Evolutionary conservation across 805 yeast species (phyloP).

Genomic region (Zygosaccharomyces kombuchaensis): DNA sequence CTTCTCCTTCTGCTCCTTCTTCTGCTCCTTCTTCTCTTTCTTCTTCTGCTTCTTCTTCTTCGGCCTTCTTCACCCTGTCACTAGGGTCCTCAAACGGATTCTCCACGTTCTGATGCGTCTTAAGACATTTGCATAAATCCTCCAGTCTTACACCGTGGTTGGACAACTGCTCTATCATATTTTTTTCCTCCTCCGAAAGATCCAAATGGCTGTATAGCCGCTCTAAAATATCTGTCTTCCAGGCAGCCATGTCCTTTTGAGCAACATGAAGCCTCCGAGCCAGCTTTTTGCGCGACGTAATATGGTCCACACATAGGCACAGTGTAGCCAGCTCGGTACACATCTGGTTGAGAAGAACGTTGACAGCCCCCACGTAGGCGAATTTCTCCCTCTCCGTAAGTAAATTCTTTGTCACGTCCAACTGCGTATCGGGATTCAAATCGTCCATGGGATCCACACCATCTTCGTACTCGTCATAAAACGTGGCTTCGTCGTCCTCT

Average conservation of each 20-base stretch:
- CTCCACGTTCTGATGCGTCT: slow-evolving; percentile 45
- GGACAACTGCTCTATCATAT: slow-evolving; percentile 83
- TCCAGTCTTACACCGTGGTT: slow-evolving; percentile 72
- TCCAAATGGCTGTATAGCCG: slow-evolving; percentile 77
- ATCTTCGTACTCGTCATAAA: slow-evolving; percentile 39
- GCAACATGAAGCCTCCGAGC: slow-evolving; percentile 59
- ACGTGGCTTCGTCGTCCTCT: slow-evolving; percentile 35
- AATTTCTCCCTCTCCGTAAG: slow-evolving; percentile 79
- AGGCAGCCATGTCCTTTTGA: slow-evolving; percentile 74
- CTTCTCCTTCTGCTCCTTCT: slow-evolving; percentile 5
- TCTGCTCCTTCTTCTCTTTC: slow-evolving; percentile 9
- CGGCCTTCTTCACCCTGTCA: slow-evolving; percentile 12
- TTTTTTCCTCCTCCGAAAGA: slow-evolving; percentile 67
- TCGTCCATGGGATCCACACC: slow-evolving; percentile 35
- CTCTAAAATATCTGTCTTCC: slow-evolving; percentile 73
- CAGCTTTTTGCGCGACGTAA: slow-evolving; percentile 43
- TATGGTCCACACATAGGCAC: slow-evolving; percentile 44
- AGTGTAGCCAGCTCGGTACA: slow-evolving; percentile 70
- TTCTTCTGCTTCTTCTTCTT: slow-evolving; percentile 3
- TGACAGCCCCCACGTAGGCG: slow-evolving; percentile 85
- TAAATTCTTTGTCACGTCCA: slow-evolving; percentile 75
- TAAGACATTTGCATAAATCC: slow-evolving; percentile 65
- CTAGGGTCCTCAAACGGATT: slow-evolving; percentile 42
- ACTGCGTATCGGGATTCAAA: slow-evolving; percentile 43
- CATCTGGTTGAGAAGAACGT: slow-evolving; percentile 71